Evolutionary conservation across 2,329 filamentous ascomycete genomes (phyloP).

Genomic region (Aspergillus arachidicola): DNA sequence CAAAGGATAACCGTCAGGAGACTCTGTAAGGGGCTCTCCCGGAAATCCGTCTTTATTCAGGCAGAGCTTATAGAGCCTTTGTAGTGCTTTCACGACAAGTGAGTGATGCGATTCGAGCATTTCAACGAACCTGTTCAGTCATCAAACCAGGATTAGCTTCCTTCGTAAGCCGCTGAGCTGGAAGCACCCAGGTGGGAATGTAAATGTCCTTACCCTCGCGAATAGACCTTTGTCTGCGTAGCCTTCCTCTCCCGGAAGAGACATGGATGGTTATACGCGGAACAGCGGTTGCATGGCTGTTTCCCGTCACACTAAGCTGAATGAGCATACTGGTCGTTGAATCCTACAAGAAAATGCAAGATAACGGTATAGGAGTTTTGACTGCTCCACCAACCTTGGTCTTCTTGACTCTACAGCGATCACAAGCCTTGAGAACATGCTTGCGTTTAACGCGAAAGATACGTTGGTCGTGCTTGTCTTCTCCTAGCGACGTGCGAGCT

Average conservation of each 20-base stretch:
- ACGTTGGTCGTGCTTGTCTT: slow-evolving; percentile 42
- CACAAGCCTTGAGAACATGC: slow-evolving; percentile 48
- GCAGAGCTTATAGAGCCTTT: slow-evolving; percentile 46
- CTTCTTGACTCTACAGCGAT: slow-evolving; percentile 50
- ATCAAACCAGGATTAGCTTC: slow-evolving; percentile 6
- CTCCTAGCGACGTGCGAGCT: slow-evolving; percentile 28
- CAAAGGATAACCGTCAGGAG: slow-evolving; percentile 43
- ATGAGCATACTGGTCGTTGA: slow-evolving; percentile 18
- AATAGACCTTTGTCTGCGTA: slow-evolving; percentile 48
- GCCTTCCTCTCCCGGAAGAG: slow-evolving; percentile 48
- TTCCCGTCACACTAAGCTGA: slow-evolving; percentile 46
- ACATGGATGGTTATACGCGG: slow-evolving; percentile 47
- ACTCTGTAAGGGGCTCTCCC: slow-evolving; percentile 43
- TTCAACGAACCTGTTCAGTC: slow-evolving; percentile 42
- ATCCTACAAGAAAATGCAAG: slow-evolving; percentile 5
- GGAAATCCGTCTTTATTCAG: slow-evolving; percentile 47
- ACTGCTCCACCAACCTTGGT: slow-evolving; percentile 41
- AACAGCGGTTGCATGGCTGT: slow-evolving; percentile 48
- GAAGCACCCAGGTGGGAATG: neutral
- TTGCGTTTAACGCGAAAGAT: slow-evolving; percentile 48
- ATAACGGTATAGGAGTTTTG: slow-evolving; percentile 3
- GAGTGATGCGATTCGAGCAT: slow-evolving; percentile 49
- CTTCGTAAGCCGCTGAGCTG: neutral
- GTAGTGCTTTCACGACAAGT: slow-evolving; percentile 45
- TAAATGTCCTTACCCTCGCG: slow-evolving; percentile 38